Evolutionary conservation across 495 filamentous ascomycete genomes (phyloP), one percentile per base, ranked within the genome.

Genomic region (Xylaria castorea): DNA sequence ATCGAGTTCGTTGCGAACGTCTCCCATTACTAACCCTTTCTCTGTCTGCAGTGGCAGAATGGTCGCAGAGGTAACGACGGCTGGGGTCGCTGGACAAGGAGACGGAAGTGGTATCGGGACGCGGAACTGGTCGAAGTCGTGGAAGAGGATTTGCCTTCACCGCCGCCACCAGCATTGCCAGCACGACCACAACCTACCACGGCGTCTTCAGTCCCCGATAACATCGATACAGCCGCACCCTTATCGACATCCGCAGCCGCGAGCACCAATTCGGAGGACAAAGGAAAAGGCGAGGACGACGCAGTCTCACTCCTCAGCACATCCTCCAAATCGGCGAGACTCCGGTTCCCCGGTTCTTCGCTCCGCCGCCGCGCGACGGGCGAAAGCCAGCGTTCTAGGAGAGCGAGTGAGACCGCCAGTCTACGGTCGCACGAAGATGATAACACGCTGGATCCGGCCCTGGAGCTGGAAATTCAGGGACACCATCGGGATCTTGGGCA

Each of bases 51-150:
- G 93, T 99, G 96, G 96, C 91, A 93, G 78, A 94, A 97, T 76
- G 95, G 94, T 36, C 91, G 93, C 20, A 89, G 95, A 57, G 94
- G 92, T 11, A 90, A 91, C 78, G 96, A 98, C 73, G 92, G 94
- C 51, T 99, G 97, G 97, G 93, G 94, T 34, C 89, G 94, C 40
- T 99, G 97, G 83, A 99, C 96, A 0, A 89, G 96, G 34, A 89
- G 96, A 14, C 85, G 96, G 66, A 99, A 98, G 80, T 99, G 96
- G 96, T 94, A 91, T 77, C 91, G 97, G 38, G 96, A 97, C 76
- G 96, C 97, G 34, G 97, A 99, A 80, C 89, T 99, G 25, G 92
- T 97, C 46, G 97, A 99, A 74, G 82, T 89, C 27, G 81, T 87
- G 32, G 70, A 66, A 50, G 81, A 81, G 71, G 61, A 81, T 8